Percentiles rank a stretch among this genome's conserved stretches.
Conservation (phyloP, 225 moss, liverwort and hornwort genomes). For the Antitrichia curtipendula region DNA sequence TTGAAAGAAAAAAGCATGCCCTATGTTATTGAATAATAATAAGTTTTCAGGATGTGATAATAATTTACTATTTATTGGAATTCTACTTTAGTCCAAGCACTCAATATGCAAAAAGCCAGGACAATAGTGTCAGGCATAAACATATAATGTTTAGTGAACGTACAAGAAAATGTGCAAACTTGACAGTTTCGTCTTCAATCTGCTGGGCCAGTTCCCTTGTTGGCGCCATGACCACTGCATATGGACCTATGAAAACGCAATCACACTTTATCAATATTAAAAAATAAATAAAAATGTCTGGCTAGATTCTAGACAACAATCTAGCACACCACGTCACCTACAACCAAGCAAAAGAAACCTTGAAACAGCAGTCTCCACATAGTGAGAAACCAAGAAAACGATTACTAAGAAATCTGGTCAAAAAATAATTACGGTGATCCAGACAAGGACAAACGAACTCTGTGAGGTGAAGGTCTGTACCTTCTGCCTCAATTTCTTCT, state of each 20-base stretch:
- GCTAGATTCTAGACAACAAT: not conserved
- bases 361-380: not conserved
- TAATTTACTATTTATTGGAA: not conserved
- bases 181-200: constrained; percentile 98
- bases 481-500: constrained; percentile 33
- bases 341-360: not conserved
- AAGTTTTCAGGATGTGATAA: not conserved
- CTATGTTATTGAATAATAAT: not conserved
- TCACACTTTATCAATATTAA: not conserved
- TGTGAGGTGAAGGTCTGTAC: not conserved
- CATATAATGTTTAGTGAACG: not conserved
- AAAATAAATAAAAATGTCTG: not conserved
- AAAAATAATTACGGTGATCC: not conserved
- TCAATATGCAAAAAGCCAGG: not conserved
- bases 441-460: not conserved
- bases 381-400: not conserved
- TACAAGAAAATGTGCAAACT: constrained; percentile 96
- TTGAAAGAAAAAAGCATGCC: not conserved
- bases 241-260: constrained; percentile 47
- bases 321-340: not conserved
- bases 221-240: constrained; percentile 98
- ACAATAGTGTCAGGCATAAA: not conserved
- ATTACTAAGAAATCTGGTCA: not conserved
- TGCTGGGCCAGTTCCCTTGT: constrained; percentile 97
- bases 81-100: not conserved